phyloP scores from a whole-genome alignment of 345 rosid species.

The Raphanus sativus region DNA sequence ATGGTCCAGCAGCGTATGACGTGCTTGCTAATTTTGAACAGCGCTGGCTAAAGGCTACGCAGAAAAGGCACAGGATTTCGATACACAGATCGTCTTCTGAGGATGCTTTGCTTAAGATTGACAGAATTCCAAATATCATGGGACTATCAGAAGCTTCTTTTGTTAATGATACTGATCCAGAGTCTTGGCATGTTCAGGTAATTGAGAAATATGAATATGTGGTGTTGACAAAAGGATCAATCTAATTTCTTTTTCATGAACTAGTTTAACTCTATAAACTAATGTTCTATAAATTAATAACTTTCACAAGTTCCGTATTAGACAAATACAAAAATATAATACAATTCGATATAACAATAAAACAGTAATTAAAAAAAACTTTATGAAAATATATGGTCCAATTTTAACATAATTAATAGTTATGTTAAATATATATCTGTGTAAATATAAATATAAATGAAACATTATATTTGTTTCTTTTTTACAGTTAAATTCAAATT shows the following conservation, averaged over 20 bases:
- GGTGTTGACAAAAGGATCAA: neutral
- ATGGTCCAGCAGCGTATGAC: constrained; percentile 96
- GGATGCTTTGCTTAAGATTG: constrained; percentile 75
- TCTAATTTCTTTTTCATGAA: neutral
- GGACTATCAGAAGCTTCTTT: constrained; percentile 42
- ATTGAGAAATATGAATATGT: constrained; percentile 1
- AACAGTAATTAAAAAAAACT: too few species aligned
- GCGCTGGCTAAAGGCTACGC: constrained; percentile 79
- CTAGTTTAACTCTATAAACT: neutral
- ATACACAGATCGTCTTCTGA: constrained; percentile 55
- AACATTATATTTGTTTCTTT: too few species aligned
- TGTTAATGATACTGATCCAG: constrained; percentile 52
- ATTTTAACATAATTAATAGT: too few species aligned
- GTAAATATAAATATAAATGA: neutral
- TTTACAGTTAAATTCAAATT: too few species aligned
- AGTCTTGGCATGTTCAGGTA: constrained; percentile 86
- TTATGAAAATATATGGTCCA: too few species aligned
- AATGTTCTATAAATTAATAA: too few species aligned
- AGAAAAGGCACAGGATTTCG: constrained; percentile 55
- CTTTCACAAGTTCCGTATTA: too few species aligned
- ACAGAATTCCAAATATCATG: constrained; percentile 53
- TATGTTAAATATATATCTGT: neutral
- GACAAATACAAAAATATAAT: too few species aligned
- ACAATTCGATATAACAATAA: too few species aligned
- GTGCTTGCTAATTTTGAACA: constrained; percentile 81